phyloP scores from a whole-genome alignment of 805 yeast genomes.

The Zygotorulaspora danielsina region DNA sequence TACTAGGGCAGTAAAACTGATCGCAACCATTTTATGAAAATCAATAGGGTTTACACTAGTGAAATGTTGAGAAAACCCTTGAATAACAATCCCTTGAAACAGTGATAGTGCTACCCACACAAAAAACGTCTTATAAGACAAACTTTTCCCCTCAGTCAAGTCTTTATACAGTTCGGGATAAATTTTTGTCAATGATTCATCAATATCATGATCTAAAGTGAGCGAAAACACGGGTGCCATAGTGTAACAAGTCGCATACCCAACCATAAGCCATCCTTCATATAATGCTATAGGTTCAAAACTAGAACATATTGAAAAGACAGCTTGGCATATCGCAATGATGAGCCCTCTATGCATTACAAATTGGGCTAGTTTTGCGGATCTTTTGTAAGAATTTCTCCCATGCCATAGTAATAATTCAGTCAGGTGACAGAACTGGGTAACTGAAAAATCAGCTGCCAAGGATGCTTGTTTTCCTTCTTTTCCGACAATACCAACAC shows the following conservation, averaged over 20 bases:
- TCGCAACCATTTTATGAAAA: conserved; percentile 75
- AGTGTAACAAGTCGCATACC: conserved; percentile 93
- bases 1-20: conserved; percentile 74
- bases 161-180: conserved; percentile 96
- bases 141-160: conserved; percentile 78
- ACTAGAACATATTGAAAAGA: conserved; percentile 76
- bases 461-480: conserved; percentile 97
- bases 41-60: conserved; percentile 52
- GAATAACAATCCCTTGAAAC: conserved; percentile 88
- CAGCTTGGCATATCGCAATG: conserved; percentile 92
- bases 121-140: conserved; percentile 82
- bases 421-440: conserved; percentile 85
- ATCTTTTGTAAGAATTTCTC: conserved; percentile 90
- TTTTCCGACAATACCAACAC: conserved; percentile 98
- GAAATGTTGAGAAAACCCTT: conserved; percentile 72
- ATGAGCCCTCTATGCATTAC: conserved; percentile 94
- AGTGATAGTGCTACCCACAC: conserved; percentile 86
- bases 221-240: conserved; percentile 97
- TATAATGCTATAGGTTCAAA: conserved; percentile 93
- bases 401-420: conserved; percentile 95
- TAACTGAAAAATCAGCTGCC: conserved; percentile 94
- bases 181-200: conserved; percentile 77
- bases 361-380: conserved; percentile 92
- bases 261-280: conserved; percentile 98
- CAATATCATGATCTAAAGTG: conserved; percentile 87